Evolutionary conservation across 441 rosid species (phyloP).

Genomic region (Viola pubescens): DNA sequence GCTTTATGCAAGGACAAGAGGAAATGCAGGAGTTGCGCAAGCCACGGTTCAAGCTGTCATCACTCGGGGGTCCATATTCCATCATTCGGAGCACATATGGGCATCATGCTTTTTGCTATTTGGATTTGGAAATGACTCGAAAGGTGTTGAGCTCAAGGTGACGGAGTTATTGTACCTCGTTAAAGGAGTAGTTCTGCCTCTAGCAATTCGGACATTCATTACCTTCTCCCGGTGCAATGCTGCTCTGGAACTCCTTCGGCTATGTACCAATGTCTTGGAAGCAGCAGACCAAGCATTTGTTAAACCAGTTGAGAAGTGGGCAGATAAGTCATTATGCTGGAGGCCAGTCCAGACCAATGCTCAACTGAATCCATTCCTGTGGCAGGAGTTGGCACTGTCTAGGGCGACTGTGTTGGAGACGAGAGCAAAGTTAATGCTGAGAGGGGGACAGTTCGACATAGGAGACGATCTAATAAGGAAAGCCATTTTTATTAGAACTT

Average conservation of each 20-base stretch:
- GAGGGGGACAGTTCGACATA: conserved; percentile 73
- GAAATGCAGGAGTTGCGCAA: conserved; percentile 36
- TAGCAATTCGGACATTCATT: conserved; percentile 62
- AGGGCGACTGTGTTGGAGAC: conserved; percentile 90
- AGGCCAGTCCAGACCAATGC: conserved; percentile 77
- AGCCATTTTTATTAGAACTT: conserved; percentile 76
- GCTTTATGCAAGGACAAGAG: conserved; percentile 55
- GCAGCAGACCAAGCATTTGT: conserved; percentile 77
- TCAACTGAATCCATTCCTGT: conserved; percentile 74
- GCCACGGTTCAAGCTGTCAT: conserved; percentile 71
- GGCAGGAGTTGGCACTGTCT: conserved; percentile 83
- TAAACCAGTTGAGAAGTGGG: conserved; percentile 82
- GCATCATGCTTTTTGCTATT: conserved; percentile 67
- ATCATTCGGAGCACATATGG: conserved; percentile 74
- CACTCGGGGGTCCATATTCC: conserved; percentile 43
- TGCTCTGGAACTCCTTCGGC: conserved; percentile 70
- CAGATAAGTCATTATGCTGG: conserved; percentile 87
- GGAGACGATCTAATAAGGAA: conserved; percentile 86
- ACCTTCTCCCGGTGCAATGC: conserved; percentile 75
- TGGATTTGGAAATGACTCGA: conserved; percentile 63
- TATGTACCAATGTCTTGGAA: conserved; percentile 81
- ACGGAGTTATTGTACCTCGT: conserved; percentile 49
- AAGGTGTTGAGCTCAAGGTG: conserved; percentile 54
- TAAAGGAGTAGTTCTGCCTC: conserved; percentile 62
- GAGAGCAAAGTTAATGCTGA: conserved; percentile 77